These are phyloP conservation scores for Cercospora canescens DNA, from an alignment of 2,329 filamentous ascomycete genomes.

Conservation along the genomic window DNA sequence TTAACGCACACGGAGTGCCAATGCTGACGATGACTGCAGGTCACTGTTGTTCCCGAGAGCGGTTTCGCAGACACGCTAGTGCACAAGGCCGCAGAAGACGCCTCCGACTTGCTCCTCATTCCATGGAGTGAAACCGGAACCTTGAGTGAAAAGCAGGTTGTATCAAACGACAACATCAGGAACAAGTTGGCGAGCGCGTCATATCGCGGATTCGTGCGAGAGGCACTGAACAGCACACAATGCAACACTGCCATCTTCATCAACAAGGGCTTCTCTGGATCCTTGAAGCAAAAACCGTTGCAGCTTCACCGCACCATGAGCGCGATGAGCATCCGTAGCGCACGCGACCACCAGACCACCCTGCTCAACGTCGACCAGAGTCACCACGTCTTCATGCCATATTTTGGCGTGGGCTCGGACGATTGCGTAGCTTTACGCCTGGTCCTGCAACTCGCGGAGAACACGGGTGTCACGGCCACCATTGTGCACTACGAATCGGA, in stretches of 20 bases:
- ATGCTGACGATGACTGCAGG: neutral
- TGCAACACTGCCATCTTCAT: slow-evolving; percentile 78
- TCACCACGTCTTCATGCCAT: slow-evolving; percentile 85
- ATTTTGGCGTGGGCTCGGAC: slow-evolving; percentile 74
- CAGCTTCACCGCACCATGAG: slow-evolving; percentile 54
- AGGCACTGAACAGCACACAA: slow-evolving; percentile 61
- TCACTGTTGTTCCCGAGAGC: slow-evolving; percentile 74
- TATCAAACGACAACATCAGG: slow-evolving; percentile 53
- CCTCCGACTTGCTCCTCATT: slow-evolving; percentile 72
- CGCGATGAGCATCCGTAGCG: slow-evolving; percentile 60
- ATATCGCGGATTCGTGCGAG: slow-evolving; percentile 74
- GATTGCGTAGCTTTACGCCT: slow-evolving; percentile 78
- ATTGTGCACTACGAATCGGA: slow-evolving; percentile 61
- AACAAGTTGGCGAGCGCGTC: slow-evolving; percentile 61
- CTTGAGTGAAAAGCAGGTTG: slow-evolving; percentile 64
- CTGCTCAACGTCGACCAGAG: slow-evolving; percentile 64
- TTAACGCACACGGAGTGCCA: no score
- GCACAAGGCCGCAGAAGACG: slow-evolving; percentile 54
- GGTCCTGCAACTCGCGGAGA: slow-evolving; percentile 80
- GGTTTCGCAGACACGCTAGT: slow-evolving; percentile 78
- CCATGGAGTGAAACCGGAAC: slow-evolving; percentile 87
- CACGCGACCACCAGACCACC: slow-evolving; percentile 55
- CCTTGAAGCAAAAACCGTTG: slow-evolving; percentile 33
- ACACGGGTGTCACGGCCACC: slow-evolving; percentile 74
- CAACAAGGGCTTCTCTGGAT: slow-evolving; percentile 66